phyloP scores from a whole-genome alignment of 148 eudicot species.

The Rhododendron simsii region DNA sequence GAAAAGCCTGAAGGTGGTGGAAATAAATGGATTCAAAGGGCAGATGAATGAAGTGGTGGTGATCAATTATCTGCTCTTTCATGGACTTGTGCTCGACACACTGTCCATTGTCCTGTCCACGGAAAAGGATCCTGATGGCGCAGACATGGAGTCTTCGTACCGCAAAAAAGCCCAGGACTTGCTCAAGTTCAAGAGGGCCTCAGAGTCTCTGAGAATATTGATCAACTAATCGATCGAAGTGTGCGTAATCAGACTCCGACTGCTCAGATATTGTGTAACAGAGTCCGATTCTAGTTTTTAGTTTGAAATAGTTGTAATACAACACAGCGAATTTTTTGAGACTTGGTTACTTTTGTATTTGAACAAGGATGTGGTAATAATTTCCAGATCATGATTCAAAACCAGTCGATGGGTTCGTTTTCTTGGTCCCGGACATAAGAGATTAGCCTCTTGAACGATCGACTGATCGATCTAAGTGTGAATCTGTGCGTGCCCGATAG shows the following conservation, averaged over 20 bases:
- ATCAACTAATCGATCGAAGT: background rate
- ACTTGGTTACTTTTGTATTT: background rate
- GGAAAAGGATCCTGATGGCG: constrained; percentile 5
- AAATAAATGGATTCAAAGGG: constrained; percentile 19
- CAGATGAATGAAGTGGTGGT: background rate
- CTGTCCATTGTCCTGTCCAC: background rate
- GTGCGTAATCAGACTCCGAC: background rate
- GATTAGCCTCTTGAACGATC: no score
- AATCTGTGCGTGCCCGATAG: no score
- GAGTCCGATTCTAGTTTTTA: no score
- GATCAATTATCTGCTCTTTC: background rate
- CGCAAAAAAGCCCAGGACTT: background rate
- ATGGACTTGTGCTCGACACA: constrained; percentile 1
- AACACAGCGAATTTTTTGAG: no score
- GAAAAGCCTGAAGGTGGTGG: constrained; percentile 3
- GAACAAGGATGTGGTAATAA: background rate
- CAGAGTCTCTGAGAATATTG: background rate
- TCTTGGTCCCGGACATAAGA: background rate
- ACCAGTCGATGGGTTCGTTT: background rate
- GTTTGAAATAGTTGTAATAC: no score
- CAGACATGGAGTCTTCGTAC: background rate
- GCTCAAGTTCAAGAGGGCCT: background rate
- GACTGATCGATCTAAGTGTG: no score
- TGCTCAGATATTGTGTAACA: background rate
- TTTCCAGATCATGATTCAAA: background rate